Conservation (phyloP, 2,329 filamentous ascomycete species). For the Zymoseptoria crescenta region DNA sequence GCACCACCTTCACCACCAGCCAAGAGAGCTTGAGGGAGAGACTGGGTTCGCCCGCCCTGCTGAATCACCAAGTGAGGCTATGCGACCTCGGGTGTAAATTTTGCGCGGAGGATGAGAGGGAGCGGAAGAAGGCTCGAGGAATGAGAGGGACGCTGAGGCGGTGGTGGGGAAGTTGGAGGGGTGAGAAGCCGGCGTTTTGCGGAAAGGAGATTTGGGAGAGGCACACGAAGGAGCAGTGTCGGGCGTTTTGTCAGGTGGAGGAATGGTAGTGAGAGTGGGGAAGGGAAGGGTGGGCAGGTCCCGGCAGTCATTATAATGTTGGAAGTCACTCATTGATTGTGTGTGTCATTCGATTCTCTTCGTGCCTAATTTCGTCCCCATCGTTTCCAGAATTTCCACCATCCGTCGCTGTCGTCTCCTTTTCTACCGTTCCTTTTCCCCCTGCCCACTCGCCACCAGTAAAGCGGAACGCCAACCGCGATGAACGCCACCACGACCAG, state of each 20-base stretch:
- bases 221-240: not conserved
- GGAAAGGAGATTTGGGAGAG: not conserved
- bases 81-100: not conserved
- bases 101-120: not conserved
- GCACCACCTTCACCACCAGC: not conserved
- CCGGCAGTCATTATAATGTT: not conserved
- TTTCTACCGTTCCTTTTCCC: slow-evolving; percentile 32
- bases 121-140: not conserved
- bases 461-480: slow-evolving; percentile 73
- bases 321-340: not conserved
- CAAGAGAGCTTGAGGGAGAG: not conserved
- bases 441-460: slow-evolving; percentile 74
- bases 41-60: not conserved
- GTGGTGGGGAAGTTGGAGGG: not conserved
- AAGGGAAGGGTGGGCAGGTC: not conserved
- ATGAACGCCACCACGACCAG: slow-evolving; percentile 81
- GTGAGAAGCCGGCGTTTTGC: not conserved
- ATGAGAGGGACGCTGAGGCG: not conserved
- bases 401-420: slow-evolving; percentile 14
- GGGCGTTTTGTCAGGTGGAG: not conserved
- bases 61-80: not conserved
- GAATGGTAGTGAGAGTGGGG: not conserved
- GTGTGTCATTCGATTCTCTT: not conserved
- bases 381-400: slow-evolving; percentile 39
- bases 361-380: slow-evolving; percentile 27